A percentile compares a stretch with the other conserved stretches of the same genome.
These are phyloP conservation scores for Fusarium begoniae DNA, from an alignment of 2,329 filamentous ascomycete species.

Conservation along the genomic window DNA sequence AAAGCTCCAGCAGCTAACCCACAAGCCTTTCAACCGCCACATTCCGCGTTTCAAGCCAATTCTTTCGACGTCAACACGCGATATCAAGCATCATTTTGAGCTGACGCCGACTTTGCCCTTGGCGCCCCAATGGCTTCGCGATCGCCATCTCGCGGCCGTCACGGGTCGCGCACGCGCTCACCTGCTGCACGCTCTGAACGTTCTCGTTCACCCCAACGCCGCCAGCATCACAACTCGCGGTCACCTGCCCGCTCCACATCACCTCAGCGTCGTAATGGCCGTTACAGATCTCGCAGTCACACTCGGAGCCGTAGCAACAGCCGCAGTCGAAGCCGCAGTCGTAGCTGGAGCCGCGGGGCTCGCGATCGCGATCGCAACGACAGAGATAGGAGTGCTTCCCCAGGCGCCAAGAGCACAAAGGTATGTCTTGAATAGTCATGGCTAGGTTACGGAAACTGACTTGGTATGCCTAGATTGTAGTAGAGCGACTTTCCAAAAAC, in stretches of 20 bases:
- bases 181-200: slow-evolving; percentile 46
- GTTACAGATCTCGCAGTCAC: slow-evolving; percentile 43
- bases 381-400: slow-evolving; percentile 50
- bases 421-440: slow-evolving; percentile 43
- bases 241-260: slow-evolving; percentile 47
- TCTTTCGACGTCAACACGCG: slow-evolving; percentile 8
- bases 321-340: background rate
- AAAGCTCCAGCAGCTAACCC: slow-evolving; percentile 6
- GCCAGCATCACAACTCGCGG: slow-evolving; percentile 47
- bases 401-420: slow-evolving; percentile 61
- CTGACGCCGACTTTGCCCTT: background rate
- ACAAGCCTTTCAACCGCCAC: background rate
- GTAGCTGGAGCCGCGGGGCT: slow-evolving; percentile 44
- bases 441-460: slow-evolving; percentile 13
- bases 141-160: slow-evolving; percentile 47
- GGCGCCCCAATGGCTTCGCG: slow-evolving; percentile 42
- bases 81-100: slow-evolving; percentile 4
- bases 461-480: slow-evolving; percentile 74
- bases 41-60: slow-evolving; percentile 11
- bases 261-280: slow-evolving; percentile 47
- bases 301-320: slow-evolving; percentile 40
- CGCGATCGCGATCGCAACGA: slow-evolving; percentile 46
- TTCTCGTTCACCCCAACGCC: slow-evolving; percentile 46
- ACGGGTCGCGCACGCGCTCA: slow-evolving; percentile 49
- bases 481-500: slow-evolving; percentile 96